Evolutionary conservation across 2,329 filamentous ascomycete species (phyloP).

Genomic region (Xylaria hypoxylon): DNA sequence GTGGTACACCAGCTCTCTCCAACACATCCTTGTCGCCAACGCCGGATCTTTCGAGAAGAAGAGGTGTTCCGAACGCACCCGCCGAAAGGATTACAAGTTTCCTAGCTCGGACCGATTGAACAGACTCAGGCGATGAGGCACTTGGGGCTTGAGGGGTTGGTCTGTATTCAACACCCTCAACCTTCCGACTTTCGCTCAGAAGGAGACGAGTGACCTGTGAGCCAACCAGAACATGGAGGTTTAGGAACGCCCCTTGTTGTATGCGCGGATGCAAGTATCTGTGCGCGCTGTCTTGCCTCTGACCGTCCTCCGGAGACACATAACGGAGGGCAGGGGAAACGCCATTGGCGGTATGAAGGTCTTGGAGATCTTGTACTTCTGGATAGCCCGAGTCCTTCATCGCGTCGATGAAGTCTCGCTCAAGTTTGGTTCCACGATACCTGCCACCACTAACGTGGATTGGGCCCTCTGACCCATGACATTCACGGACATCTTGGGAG

Average conservation of each 20-base stretch:
- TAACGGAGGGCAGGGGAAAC: constrained; percentile 36
- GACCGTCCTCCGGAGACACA: constrained; percentile 53
- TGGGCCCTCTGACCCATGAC: no score
- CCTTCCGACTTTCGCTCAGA: background rate
- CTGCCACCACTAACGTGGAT: no score
- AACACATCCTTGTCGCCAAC: background rate
- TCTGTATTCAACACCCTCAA: background rate
- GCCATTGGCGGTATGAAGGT: constrained; percentile 50
- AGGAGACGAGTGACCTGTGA: background rate
- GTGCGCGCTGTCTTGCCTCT: constrained; percentile 63
- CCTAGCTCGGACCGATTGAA: background rate
- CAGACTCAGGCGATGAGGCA: no score
- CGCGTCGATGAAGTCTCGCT: background rate
- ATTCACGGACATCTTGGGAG: no score
- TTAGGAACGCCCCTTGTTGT: constrained; percentile 56
- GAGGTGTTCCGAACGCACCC: background rate
- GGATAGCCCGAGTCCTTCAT: background rate
- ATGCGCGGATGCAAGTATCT: constrained; percentile 63
- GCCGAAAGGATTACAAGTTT: background rate
- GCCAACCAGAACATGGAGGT: constrained; percentile 51
- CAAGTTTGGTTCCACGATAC: no score
- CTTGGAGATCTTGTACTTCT: background rate
- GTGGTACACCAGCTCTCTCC: background rate
- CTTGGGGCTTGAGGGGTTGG: background rate
- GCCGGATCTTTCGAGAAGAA: constrained; percentile 10